These are phyloP conservation scores for Rhynchospora breviuscula DNA, from an alignment of 176 grass and related monocot genomes.

Conservation along the genomic window DNA sequence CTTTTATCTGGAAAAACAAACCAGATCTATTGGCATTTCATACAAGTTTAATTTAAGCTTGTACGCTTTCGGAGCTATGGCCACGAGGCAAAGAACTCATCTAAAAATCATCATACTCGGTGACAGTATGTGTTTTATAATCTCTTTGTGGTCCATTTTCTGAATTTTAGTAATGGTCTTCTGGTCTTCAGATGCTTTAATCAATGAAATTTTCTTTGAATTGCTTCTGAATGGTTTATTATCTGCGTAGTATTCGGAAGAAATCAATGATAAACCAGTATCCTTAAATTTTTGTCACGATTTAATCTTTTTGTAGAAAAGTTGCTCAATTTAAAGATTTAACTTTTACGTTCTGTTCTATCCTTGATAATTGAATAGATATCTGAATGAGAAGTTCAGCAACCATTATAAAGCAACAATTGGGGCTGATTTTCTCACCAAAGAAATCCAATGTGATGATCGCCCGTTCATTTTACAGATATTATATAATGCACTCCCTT, in stretches of 20 bases:
- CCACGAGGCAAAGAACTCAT: constrained; percentile 65
- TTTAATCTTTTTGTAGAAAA: neutral
- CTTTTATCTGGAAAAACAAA: neutral
- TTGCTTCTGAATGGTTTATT: neutral
- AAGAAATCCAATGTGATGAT: constrained; percentile 88
- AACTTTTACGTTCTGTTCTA: constrained; percentile 29
- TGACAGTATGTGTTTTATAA: neutral
- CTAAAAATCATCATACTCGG: constrained; percentile 53
- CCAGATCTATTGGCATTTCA: neutral
- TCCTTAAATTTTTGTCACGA: constrained; percentile 38
- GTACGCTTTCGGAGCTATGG: constrained; percentile 47
- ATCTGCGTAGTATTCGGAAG: constrained; percentile 73
- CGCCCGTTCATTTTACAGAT: constrained; percentile 89
- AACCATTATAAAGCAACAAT: constrained; percentile 99
- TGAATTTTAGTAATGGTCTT: neutral
- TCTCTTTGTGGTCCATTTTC: neutral
- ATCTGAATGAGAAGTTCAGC: constrained; percentile 93
- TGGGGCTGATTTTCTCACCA: constrained; percentile 96
- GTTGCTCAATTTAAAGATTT: neutral
- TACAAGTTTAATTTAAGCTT: constrained; percentile 9
- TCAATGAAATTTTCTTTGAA: neutral
- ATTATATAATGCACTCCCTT: neutral
- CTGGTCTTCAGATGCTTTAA: constrained; percentile 16
- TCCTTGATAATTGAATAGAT: constrained; percentile 61
- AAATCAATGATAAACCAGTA: constrained; percentile 99